Evolutionary conservation across 805 yeast species (phyloP).

Genomic region (Hanseniaspora mollemarum): DNA sequence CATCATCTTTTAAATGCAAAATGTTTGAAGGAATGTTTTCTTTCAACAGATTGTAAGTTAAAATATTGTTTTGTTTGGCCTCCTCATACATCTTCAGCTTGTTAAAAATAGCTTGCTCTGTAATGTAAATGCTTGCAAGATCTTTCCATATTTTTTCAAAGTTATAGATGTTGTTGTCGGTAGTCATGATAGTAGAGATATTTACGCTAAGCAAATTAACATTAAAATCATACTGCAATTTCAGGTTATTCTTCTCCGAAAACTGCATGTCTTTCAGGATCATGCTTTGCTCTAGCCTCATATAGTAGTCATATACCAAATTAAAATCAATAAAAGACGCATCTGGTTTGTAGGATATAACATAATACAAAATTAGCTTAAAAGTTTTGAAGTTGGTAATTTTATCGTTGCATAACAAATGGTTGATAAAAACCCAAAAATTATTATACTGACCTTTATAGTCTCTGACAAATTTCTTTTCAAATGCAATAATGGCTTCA

Average conservation of each 20-base stretch:
- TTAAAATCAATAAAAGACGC: constrained; percentile 1
- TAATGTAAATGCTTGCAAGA: background rate
- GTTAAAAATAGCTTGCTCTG: background rate
- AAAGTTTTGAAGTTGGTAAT: background rate
- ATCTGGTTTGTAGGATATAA: constrained; percentile 4
- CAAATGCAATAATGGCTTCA: background rate
- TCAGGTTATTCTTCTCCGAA: background rate
- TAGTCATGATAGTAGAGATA: background rate
- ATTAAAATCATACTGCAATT: constrained; percentile 8
- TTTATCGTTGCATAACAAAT: background rate
- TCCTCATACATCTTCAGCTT: constrained; percentile 4
- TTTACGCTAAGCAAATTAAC: background rate
- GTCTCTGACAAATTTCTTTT: background rate
- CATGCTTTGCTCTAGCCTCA: constrained; percentile 14
- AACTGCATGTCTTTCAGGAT: constrained; percentile 7
- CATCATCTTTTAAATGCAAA: constrained; percentile 4
- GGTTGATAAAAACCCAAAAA: constrained; percentile 4
- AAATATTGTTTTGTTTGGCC: constrained; percentile 7
- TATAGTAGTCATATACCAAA: constrained; percentile 1
- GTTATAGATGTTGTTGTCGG: constrained; percentile 8
- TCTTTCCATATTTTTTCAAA: background rate
- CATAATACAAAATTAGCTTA: constrained; percentile 1
- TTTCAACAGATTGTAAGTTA: constrained; percentile 4
- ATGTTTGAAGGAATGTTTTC: constrained; percentile 3
- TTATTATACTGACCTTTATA: constrained; percentile 6